These are phyloP conservation scores for Sporothrix pallida DNA, from an alignment of 2,329 filamentous ascomycete species.

Conservation along the genomic window DNA sequence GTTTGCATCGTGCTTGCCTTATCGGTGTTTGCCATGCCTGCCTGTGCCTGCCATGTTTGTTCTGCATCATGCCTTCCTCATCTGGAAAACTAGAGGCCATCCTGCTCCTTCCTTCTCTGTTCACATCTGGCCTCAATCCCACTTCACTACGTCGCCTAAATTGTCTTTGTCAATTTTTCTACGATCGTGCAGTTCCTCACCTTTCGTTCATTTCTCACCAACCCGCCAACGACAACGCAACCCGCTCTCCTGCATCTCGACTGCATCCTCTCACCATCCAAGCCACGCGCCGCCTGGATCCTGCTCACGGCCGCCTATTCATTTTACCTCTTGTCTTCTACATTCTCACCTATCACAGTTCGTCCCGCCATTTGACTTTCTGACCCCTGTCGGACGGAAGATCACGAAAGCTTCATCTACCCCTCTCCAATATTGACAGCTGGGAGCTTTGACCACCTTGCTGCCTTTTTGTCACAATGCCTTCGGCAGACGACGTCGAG, in stretches of 20 bases:
- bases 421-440: background rate
- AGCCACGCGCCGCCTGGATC: slow-evolving; percentile 1
- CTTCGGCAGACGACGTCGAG: background rate
- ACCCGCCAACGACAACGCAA: background rate
- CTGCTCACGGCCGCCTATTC: background rate
- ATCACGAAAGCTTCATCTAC: background rate
- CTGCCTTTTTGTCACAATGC: background rate
- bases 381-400: background rate
- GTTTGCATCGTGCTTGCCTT: slow-evolving; percentile 8
- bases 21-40: background rate
- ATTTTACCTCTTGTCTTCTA: background rate
- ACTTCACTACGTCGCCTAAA: background rate
- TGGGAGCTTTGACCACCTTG: background rate
- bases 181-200: background rate
- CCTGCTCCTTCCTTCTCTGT: background rate
- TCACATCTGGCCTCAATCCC: background rate
- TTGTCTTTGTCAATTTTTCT: background rate
- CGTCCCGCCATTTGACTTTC: background rate
- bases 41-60: background rate
- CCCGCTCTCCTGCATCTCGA: background rate
- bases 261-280: slow-evolving; percentile 5
- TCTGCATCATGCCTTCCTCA: slow-evolving; percentile 24
- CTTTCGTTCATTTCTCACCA: background rate
- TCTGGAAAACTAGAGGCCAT: background rate
- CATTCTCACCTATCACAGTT: too few relatives aligned